These are phyloP conservation scores for Skeletonema costatum DNA, from an alignment of 108 stramenopile genomes.

Conservation along the genomic window DNA sequence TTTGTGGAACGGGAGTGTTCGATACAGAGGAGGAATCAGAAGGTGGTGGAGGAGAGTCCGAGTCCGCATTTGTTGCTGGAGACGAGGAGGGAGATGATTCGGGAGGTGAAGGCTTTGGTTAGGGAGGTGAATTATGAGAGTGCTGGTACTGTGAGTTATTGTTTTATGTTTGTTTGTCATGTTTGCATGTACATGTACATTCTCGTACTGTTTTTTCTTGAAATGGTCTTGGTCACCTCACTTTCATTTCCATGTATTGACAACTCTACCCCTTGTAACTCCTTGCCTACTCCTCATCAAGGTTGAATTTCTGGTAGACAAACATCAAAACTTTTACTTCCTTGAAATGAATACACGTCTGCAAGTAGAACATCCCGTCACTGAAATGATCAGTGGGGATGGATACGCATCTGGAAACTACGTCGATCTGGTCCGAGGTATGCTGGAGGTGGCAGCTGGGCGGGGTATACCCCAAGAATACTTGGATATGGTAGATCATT, in stretches of 20 bases:
- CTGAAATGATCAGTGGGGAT: slow-evolving; percentile 82
- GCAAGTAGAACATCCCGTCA: slow-evolving; percentile 98
- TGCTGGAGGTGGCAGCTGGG: slow-evolving; percentile 89
- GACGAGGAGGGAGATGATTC: slow-evolving; percentile 84
- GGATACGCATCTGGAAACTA: slow-evolving; percentile 32
- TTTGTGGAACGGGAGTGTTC: slow-evolving; percentile 96
- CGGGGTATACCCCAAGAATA: slow-evolving; percentile 58
- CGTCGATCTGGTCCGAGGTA: slow-evolving; percentile 92
- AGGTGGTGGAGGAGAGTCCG: slow-evolving; percentile 97
- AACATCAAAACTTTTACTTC: slow-evolving; percentile 94
- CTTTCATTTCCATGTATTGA: too few relatives aligned
- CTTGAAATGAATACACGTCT: slow-evolving; percentile 98
- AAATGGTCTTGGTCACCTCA: background rate
- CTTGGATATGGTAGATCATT: slow-evolving; percentile 54
- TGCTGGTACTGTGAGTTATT: slow-evolving; percentile 91
- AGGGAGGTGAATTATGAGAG: slow-evolving; percentile 80
- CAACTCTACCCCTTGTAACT: too few relatives aligned
- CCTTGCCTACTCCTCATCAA: background rate
- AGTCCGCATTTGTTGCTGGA: slow-evolving; percentile 67
- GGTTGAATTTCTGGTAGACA: slow-evolving; percentile 91
- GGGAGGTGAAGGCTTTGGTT: slow-evolving; percentile 83
- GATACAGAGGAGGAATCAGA: slow-evolving; percentile 98
- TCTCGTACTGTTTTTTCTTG: background rate
- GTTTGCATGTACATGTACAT: background rate
- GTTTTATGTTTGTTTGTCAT: background rate